These are phyloP conservation scores for Phytophthora cryptogea DNA, from an alignment of 352 stramenopile species.

Conservation along the genomic window DNA sequence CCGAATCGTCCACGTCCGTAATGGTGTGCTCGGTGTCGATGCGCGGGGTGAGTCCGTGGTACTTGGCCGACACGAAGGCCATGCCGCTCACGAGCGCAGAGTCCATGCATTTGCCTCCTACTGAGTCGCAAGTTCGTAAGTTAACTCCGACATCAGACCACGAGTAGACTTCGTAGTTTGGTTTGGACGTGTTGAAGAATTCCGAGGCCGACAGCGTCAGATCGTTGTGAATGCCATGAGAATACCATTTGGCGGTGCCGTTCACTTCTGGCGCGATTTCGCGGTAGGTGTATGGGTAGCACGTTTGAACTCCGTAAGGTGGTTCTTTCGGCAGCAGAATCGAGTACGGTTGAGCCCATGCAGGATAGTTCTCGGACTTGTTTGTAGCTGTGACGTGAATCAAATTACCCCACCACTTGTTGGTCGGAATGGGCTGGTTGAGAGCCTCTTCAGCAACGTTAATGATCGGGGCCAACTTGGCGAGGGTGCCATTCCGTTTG, in stretches of 20 bases:
- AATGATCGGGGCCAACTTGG: conserved; percentile 46
- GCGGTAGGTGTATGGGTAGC: conserved; percentile 57
- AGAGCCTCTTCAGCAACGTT: conserved; percentile 48
- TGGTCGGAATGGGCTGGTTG: conserved; percentile 56
- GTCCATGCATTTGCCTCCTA: conserved; percentile 51
- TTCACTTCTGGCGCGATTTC: conserved; percentile 39
- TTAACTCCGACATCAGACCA: conserved; percentile 13
- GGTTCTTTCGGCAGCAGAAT: conserved; percentile 41
- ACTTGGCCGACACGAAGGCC: conserved; percentile 71
- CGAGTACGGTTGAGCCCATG: conserved; percentile 63
- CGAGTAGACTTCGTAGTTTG: conserved; percentile 52
- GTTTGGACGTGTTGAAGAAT: conserved; percentile 33
- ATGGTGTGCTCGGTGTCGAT: conserved; percentile 60
- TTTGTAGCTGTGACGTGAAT: conserved; percentile 47
- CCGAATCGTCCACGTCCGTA: conserved; percentile 40
- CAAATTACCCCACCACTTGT: conserved; percentile 77
- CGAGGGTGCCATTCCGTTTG: conserved; percentile 40
- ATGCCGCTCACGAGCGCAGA: conserved; percentile 68
- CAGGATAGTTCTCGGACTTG: conserved; percentile 41
- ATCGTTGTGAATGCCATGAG: conserved; percentile 58
- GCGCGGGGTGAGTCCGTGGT: conserved; percentile 54
- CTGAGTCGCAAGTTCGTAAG: conserved; percentile 35
- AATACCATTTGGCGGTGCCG: conserved; percentile 52
- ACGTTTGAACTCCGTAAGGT: conserved; percentile 49
- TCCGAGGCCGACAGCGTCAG: conserved; percentile 57